Evolutionary conservation across 495 filamentous ascomycete species (phyloP).

Genomic region (Choiromyces venosus): DNA sequence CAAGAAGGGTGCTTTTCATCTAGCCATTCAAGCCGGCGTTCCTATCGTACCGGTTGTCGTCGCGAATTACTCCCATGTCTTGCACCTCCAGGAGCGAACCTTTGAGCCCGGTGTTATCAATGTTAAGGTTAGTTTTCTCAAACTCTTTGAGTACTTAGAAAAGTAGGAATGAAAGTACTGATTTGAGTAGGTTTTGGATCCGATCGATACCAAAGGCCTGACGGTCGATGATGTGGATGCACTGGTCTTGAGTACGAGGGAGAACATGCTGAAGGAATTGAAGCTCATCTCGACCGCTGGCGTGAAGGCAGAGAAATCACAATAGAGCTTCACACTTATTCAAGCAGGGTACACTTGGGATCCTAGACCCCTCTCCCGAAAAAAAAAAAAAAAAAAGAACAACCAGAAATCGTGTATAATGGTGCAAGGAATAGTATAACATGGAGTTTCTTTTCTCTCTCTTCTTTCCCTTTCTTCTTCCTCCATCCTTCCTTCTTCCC

Average conservation of each 20-base stretch:
- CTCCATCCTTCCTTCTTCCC: neutral
- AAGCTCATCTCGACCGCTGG: constrained; percentile 47
- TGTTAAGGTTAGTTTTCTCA: constrained; percentile 59
- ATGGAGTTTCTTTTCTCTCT: neutral
- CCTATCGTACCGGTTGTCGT: constrained; percentile 84
- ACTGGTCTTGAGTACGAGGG: constrained; percentile 62
- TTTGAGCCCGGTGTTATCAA: constrained; percentile 74
- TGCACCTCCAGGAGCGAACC: constrained; percentile 61
- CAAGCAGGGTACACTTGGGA: neutral
- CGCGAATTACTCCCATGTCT: constrained; percentile 78
- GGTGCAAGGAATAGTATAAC: constrained; percentile 3
- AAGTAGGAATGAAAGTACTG: constrained; percentile 43
- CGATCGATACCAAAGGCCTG: constrained; percentile 74
- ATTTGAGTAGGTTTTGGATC: constrained; percentile 58
- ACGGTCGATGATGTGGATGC: constrained; percentile 75
- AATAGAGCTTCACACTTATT: neutral
- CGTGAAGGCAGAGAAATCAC: constrained; percentile 21
- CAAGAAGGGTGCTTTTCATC: constrained; percentile 97
- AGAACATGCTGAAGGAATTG: constrained; percentile 74
- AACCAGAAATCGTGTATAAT: constrained; percentile 9
- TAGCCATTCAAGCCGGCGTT: constrained; percentile 88
- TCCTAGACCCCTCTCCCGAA: neutral
- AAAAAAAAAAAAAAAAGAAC: neutral
- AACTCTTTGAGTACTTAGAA: neutral
- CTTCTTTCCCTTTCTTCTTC: neutral